These are phyloP conservation scores for Fusarium bulbicola DNA, from an alignment of 2,329 filamentous ascomycete genomes.

Conservation along the genomic window DNA sequence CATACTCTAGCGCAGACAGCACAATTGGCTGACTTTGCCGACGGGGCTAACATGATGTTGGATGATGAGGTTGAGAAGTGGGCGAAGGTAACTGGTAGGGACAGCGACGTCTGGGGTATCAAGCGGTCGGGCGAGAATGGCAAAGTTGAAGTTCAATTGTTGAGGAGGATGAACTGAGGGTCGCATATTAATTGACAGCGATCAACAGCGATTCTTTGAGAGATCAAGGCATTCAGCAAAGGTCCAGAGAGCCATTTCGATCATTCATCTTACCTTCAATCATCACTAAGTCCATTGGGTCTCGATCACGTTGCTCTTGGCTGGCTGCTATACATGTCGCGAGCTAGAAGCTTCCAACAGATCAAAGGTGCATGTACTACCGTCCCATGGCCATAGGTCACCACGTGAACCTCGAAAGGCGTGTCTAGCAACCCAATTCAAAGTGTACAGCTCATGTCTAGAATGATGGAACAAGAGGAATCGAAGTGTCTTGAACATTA, in stretches of 20 bases:
- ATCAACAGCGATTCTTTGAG: not conserved
- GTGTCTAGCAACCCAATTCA: fast-evolving
- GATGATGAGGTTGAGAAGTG: not conserved
- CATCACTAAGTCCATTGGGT: fast-evolving
- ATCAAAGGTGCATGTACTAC: not conserved
- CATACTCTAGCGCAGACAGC: not conserved
- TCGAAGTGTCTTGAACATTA: not conserved
- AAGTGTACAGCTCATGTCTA: not conserved
- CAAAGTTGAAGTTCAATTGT: not conserved
- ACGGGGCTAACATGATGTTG: not conserved
- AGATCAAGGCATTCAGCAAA: not conserved
- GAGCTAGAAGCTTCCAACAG: not conserved
- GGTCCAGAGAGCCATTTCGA: not conserved
- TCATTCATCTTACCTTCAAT: not conserved
- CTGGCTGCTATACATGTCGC: not conserved
- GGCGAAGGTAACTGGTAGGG: not conserved
- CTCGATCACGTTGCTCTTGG: not conserved
- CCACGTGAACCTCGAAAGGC: not conserved
- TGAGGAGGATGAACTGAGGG: not conserved
- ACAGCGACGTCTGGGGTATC: not conserved
- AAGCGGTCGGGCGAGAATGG: not conserved
- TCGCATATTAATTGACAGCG: too few species aligned
- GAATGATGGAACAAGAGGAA: not conserved
- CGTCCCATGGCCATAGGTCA: not conserved
- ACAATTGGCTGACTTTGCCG: not conserved